A percentile compares a stretch with the other conserved stretches of the same genome.
These are phyloP conservation scores for Pezicula radicicola DNA, from an alignment of 2,329 filamentous ascomycete species.

Conservation along the genomic window DNA sequence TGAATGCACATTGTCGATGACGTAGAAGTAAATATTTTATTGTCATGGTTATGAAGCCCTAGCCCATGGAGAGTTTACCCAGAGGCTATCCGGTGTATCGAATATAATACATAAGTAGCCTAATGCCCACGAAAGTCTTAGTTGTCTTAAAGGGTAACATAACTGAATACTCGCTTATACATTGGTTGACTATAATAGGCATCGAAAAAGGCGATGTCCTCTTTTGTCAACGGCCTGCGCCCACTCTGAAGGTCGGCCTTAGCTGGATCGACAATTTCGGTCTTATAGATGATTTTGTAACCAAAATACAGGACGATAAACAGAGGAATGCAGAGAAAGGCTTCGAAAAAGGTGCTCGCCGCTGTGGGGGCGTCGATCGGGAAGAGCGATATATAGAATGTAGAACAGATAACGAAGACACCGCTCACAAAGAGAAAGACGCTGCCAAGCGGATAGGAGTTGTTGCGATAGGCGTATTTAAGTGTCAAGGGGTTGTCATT, in stretches of 20 bases:
- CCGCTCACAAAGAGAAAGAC: neutral
- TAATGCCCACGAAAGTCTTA: too few species aligned
- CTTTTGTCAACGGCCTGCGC: neutral
- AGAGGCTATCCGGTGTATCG: too few species aligned
- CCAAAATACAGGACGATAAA: constrained; percentile 75
- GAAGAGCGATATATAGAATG: neutral
- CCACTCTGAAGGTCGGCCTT: neutral
- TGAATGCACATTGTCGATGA: too few species aligned
- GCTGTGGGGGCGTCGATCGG: neutral
- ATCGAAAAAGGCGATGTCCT: neutral
- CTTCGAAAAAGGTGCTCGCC: neutral
- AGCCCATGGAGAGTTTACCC: too few species aligned
- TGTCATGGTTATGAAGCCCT: too few species aligned
- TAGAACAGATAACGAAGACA: neutral
- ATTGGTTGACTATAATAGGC: neutral
- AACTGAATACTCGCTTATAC: neutral
- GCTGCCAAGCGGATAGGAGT: neutral
- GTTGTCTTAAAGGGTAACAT: neutral
- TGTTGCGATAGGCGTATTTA: neutral
- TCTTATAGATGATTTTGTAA: constrained; percentile 1
- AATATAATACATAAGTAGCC: too few species aligned
- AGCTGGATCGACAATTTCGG: neutral
- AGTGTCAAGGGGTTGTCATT: neutral
- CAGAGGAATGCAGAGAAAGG: constrained; percentile 50
- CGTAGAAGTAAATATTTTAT: too few species aligned